Conservation (phyloP, 2,329 filamentous ascomycete genomes). For the Paraconiothyrium brasiliense region DNA sequence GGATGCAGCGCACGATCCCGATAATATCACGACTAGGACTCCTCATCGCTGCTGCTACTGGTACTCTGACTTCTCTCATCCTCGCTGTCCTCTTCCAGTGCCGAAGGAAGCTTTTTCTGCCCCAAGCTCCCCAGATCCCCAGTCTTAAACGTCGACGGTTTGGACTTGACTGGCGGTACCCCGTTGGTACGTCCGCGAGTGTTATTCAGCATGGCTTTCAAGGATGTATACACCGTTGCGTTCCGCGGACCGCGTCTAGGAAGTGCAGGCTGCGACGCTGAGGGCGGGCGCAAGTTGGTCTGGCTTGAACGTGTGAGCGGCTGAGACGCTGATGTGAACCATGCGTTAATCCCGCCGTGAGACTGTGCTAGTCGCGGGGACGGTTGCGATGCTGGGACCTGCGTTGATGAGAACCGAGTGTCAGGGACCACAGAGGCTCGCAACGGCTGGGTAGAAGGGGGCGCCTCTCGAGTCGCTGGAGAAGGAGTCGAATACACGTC, state of each 20-base stretch:
- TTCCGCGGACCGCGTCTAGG: neutral
- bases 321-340: constrained; percentile 3
- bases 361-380: neutral
- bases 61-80: neutral
- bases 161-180: neutral
- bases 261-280: neutral
- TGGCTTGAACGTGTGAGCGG: neutral
- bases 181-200: neutral
- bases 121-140: neutral
- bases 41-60: neutral
- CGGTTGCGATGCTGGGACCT: neutral
- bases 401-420: neutral
- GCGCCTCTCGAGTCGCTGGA: neutral
- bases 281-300: neutral
- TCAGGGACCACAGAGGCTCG: neutral
- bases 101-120: neutral
- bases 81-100: neutral
- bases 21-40: neutral
- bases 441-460: neutral
- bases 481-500: constrained; percentile 4
- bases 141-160: neutral
- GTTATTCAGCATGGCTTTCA: neutral
- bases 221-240: neutral
- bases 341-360: neutral
- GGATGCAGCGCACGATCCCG: neutral